phyloP scores from a whole-genome alignment of 306 rosid genomes.

The Inga oerstediana region DNA sequence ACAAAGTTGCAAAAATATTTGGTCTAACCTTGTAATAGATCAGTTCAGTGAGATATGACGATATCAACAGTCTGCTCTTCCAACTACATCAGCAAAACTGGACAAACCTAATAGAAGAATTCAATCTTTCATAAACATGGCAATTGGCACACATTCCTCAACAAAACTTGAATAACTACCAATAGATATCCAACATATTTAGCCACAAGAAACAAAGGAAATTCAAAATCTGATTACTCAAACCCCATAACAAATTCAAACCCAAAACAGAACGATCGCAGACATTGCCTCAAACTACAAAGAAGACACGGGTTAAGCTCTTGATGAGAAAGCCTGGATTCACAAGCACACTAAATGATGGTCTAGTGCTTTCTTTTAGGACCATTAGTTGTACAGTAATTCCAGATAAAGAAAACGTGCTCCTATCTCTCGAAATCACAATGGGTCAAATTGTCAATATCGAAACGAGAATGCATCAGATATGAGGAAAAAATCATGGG shows the following conservation, averaged over 20 bases:
- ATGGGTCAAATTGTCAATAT: background rate
- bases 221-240: background rate
- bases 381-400: background rate
- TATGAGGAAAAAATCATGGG: background rate
- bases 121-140: slow-evolving; percentile 53
- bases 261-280: background rate
- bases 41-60: slow-evolving; percentile 54
- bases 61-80: slow-evolving; percentile 55
- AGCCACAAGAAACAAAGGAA: background rate
- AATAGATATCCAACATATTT: background rate
- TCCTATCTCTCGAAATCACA: background rate
- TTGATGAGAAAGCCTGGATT: background rate
- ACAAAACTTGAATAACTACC: background rate
- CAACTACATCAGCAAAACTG: slow-evolving; percentile 66
- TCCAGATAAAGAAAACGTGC: background rate
- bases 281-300: background rate
- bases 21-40: slow-evolving; percentile 78
- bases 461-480: background rate
- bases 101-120: slow-evolving; percentile 84
- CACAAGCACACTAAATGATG: background rate
- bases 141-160: slow-evolving; percentile 45
- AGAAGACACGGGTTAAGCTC: background rate
- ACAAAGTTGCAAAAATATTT: background rate
- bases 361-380: background rate
- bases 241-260: background rate